A percentile compares a stretch with the other conserved stretches of the same genome.
Evolutionary conservation across 108 stramenopile species (phyloP).

Genomic region (Nitzschia sp.): DNA sequence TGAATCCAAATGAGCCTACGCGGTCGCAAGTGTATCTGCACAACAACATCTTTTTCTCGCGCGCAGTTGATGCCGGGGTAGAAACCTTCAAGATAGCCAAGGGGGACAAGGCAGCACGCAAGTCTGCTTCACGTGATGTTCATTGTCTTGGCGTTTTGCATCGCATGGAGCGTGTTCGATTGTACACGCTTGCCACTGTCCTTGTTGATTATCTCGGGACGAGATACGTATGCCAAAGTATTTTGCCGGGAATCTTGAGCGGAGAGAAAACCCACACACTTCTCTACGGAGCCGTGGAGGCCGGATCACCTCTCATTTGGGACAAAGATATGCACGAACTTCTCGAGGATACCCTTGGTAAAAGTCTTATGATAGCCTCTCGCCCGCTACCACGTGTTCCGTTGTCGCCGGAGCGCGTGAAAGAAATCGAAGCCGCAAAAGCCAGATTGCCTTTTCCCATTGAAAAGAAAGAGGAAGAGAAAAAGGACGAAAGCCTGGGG

Average conservation of each 20-base stretch:
- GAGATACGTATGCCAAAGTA: slow-evolving; percentile 86
- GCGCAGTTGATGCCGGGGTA: slow-evolving; percentile 80
- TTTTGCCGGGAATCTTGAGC: slow-evolving; percentile 87
- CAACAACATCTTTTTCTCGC: slow-evolving; percentile 96
- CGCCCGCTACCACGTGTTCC: slow-evolving; percentile 57
- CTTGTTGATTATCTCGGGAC: slow-evolving; percentile 88
- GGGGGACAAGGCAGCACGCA: slow-evolving; percentile 72
- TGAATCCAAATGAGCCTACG: slow-evolving; percentile 91
- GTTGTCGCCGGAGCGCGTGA: slow-evolving; percentile 52
- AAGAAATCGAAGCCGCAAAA: slow-evolving; percentile 50
- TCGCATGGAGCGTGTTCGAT: slow-evolving; percentile 58
- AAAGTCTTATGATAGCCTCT: slow-evolving; percentile 66
- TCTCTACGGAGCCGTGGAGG: slow-evolving; percentile 90
- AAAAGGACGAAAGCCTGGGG: slow-evolving; percentile 30
- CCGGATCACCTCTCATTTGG: slow-evolving; percentile 59
- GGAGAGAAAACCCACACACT: slow-evolving; percentile 87
- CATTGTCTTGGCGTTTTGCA: slow-evolving; percentile 64
- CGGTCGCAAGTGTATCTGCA: slow-evolving; percentile 92
- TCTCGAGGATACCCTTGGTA: slow-evolving; percentile 65
- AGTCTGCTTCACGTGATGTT: slow-evolving; percentile 70
- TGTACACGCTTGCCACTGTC: slow-evolving; percentile 92
- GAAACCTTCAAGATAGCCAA: slow-evolving; percentile 80
- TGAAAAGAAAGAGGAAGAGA: slow-evolving; percentile 35
- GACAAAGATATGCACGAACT: slow-evolving; percentile 83
- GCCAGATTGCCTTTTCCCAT: slow-evolving; percentile 12